These are phyloP conservation scores for Cercospora sp. DNA, from an alignment of 2,329 filamentous ascomycete genomes.

Conservation along the genomic window DNA sequence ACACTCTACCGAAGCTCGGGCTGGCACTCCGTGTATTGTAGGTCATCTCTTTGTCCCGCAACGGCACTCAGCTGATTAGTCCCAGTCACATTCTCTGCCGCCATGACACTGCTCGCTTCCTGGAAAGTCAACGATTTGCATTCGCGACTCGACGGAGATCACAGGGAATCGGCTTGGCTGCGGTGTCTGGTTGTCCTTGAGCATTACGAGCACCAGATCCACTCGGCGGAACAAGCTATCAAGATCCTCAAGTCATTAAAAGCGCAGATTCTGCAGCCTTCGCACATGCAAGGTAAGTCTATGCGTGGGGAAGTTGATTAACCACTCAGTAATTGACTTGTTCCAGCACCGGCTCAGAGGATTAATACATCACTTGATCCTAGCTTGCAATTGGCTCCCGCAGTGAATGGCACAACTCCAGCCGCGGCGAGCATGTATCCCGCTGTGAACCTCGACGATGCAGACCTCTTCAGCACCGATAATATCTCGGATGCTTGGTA, in stretches of 20 bases:
- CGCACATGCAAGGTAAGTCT: conserved; percentile 2
- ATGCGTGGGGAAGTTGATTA: neutral
- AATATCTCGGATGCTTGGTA: conserved; percentile 32
- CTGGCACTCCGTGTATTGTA: conserved; percentile 32
- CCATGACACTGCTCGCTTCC: conserved; percentile 30
- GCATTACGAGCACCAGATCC: conserved; percentile 30
- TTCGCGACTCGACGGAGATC: conserved; percentile 12
- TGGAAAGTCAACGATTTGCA: conserved; percentile 24
- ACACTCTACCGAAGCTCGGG: conserved; percentile 31
- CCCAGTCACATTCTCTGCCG: conserved; percentile 28
- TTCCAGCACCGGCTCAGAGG: neutral
- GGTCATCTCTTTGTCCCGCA: neutral
- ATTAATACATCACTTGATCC: neutral
- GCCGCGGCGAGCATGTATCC: conserved; percentile 16
- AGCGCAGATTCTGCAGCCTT: conserved; percentile 18
- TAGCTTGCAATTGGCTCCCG: neutral
- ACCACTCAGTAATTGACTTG: neutral
- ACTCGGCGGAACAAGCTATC: conserved; percentile 28
- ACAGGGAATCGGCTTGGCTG: conserved; percentile 27
- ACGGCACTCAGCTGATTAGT: neutral
- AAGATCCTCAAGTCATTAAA: conserved; percentile 30
- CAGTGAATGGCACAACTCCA: conserved; percentile 5
- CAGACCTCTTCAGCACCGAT: conserved; percentile 29
- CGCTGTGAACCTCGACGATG: conserved; percentile 24
- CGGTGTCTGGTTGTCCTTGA: conserved; percentile 28